Percentiles rank a stretch among this genome's conserved stretches.
Conservation (phyloP, 1,284 basidiomycete species). For the Takashimella koratensis region DNA sequence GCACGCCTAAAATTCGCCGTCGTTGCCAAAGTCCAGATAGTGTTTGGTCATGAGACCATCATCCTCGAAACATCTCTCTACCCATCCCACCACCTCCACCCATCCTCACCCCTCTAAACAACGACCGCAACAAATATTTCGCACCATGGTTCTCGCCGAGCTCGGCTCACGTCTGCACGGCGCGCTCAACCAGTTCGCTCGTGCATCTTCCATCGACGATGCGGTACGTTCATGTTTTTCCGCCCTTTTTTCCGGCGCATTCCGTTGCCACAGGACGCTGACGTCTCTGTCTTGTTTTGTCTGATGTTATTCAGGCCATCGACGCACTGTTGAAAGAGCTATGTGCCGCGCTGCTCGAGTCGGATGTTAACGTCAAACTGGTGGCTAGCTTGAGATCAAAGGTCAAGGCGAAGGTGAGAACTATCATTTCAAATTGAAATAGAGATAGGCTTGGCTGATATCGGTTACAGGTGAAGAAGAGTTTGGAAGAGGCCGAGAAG, state of each 20-base stretch:
- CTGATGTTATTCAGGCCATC: constrained; percentile 61
- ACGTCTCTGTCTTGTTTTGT: constrained; percentile 7
- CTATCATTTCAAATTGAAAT: not conserved
- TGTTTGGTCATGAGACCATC: not conserved
- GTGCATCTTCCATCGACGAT: constrained; percentile 81
- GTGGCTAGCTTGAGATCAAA: constrained; percentile 82
- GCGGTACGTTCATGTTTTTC: constrained; percentile 63
- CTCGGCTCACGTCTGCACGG: constrained; percentile 90
- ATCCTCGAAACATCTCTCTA: no score
- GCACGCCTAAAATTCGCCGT: no score
- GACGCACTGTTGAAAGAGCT: constrained; percentile 94
- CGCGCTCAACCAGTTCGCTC: constrained; percentile 85
- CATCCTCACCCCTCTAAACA: not conserved
- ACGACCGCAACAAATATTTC: not conserved
- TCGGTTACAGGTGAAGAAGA: constrained; percentile 46
- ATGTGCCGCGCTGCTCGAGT: constrained; percentile 86
- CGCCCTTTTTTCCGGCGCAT: not conserved
- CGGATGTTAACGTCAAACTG: constrained; percentile 97
- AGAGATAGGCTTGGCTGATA: no score
- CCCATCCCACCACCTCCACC: no score
- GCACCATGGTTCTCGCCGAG: constrained; percentile 92
- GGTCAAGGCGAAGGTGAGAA: constrained; percentile 76
- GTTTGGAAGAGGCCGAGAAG: constrained; percentile 58
- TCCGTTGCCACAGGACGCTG: constrained; percentile 4
- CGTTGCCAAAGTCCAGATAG: not conserved